Evolutionary conservation across 257 asterid species (phyloP), one percentile per base, ranked within the genome.

Genomic region (Solanum dulcamara): DNA sequence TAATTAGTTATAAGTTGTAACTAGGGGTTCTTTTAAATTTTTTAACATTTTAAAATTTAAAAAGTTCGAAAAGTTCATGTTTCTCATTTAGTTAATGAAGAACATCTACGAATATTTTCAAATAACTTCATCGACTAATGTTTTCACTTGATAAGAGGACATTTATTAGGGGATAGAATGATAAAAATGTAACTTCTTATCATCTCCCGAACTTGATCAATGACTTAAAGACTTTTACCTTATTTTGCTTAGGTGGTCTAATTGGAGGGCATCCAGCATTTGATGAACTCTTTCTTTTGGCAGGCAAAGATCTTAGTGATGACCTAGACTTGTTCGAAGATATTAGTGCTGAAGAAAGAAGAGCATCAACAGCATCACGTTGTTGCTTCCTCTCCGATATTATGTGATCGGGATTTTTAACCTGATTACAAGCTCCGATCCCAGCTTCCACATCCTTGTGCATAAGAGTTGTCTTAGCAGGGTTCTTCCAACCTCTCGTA

Each of bases 281-380:
- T 80, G 87, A 71, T 66, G 91, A 71, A 75, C 67, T 89, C 70
- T 32, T 84, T 89, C 92, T 92, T 94, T 89, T 94, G 50, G 15
- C 86, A 86, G 93, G 68, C 85, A 60, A 67, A 81, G 94, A 86
- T 88, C 90, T 94, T 44, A 38, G 42, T 32, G 90, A 91, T 51
- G 95, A 85, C 71, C 87, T 92, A 75, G 93, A 84, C 91, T 92
- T 96, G 90, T 92, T 93, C 32, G 98, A 92, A 91, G 99, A 90
- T 93, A 94, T 92, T 67, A 96, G 97, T 84, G 98, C 91, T 40
- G 99, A 93, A 53, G 99, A 95, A 83, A 96, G 93, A 84, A 96
- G 98, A 75, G 98, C 98, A 81, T 96, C 97, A 84, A 94, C 94
- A 83, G 97, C 99, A 88, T 93, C 97, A 3, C 98, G 97, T 84